Conservation (phyloP, 108 stramenopile genomes). For the Pseudonitzschia pungens region DNA sequence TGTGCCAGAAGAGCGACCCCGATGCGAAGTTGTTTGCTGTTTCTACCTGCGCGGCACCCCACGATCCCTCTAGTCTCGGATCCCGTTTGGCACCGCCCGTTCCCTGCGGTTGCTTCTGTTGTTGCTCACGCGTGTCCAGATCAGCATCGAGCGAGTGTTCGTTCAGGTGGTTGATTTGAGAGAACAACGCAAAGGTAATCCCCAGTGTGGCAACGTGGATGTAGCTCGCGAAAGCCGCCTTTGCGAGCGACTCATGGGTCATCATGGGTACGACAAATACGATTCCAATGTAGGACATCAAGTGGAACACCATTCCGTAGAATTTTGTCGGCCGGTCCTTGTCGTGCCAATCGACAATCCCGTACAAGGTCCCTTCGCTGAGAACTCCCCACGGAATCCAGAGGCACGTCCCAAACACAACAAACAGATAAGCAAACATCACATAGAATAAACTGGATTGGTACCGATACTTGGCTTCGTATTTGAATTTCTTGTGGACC, state of each 20-base stretch:
- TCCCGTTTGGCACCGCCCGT: background rate
- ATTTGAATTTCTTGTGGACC: conserved; percentile 40
- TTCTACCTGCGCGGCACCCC: conserved; percentile 64
- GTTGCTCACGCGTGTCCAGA: conserved; percentile 16
- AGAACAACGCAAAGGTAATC: conserved; percentile 63
- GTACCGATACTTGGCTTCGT: conserved; percentile 19
- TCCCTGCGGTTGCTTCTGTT: background rate
- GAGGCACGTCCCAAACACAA: conserved; percentile 52
- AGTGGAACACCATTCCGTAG: conserved; percentile 35
- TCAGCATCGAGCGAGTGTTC: conserved; percentile 46
- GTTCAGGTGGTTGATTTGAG: conserved; percentile 64
- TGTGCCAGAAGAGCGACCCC: conserved; percentile 39
- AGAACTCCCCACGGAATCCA: conserved; percentile 56
- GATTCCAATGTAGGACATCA: conserved; percentile 34
- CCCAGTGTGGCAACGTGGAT: conserved; percentile 49
- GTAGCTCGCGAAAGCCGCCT: conserved; percentile 25
- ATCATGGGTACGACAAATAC: conserved; percentile 46
- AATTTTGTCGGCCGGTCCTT: conserved; percentile 29
- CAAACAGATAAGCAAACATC: conserved; percentile 46
- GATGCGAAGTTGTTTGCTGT: conserved; percentile 67
- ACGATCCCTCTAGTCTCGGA: conserved; percentile 27
- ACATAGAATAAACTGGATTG: conserved; percentile 47
- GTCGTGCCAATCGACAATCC: conserved; percentile 46
- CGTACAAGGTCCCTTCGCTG: conserved; percentile 33
- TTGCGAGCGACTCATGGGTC: conserved; percentile 19